Evolutionary conservation across 805 yeast species (phyloP).

Genomic region (Yarrowia sp.): DNA sequence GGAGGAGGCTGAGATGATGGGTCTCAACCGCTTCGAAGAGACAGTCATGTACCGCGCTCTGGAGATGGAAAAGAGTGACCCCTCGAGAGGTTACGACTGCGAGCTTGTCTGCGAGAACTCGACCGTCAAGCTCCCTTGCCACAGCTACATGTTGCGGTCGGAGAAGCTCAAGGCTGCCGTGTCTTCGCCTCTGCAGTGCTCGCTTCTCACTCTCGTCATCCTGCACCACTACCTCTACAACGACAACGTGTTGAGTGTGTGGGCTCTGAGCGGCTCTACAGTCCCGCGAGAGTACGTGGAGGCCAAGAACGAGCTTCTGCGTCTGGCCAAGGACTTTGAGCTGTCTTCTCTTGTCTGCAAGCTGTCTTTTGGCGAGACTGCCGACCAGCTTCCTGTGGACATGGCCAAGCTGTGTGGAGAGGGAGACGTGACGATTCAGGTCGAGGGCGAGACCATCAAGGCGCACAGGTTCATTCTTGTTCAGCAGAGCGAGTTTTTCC

Average conservation of each 20-base stretch:
- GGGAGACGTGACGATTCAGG: neutral
- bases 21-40: neutral
- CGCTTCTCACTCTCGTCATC: constrained; percentile 31
- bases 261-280: constrained; percentile 34
- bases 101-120: neutral
- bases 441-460: neutral
- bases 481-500: constrained; percentile 60
- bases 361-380: constrained; percentile 22
- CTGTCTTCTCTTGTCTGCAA: constrained; percentile 29
- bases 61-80: neutral
- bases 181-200: neutral
- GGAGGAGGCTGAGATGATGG: constrained; percentile 1
- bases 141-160: constrained; percentile 29
- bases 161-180: neutral
- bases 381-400: neutral
- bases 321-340: constrained; percentile 31
- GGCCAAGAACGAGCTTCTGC: constrained; percentile 34
- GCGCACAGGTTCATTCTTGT: constrained; percentile 52
- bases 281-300: constrained; percentile 27
- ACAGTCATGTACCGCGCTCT: neutral
- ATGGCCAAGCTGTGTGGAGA: neutral
- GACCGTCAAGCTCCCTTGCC: constrained; percentile 29
- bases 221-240: constrained; percentile 37
- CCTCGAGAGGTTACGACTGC: neutral
- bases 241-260: constrained; percentile 32